Conservation (phyloP, 1,284 basidiomycete genomes). For the Fistulina hepatica region DNA sequence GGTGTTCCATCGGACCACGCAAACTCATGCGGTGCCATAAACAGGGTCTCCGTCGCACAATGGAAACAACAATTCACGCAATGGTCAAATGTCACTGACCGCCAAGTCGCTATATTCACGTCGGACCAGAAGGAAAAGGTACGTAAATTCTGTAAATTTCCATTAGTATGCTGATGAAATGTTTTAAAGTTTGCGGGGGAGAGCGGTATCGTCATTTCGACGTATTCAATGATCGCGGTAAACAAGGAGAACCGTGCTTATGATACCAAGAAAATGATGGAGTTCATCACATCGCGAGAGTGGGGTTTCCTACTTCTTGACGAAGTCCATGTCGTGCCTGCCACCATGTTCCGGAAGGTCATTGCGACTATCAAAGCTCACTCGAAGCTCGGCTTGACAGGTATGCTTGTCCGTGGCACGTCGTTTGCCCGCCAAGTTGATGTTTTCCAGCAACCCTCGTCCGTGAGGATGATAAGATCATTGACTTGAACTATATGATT, state of each 20-base stretch:
- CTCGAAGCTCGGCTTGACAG: constrained; percentile 90
- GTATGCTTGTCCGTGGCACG: constrained; percentile 29
- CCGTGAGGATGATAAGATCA: constrained; percentile 98
- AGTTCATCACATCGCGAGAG: constrained; percentile 87
- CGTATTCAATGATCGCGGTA: constrained; percentile 98
- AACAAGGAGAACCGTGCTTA: constrained; percentile 94
- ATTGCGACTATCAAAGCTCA: constrained; percentile 97
- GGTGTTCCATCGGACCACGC: neutral
- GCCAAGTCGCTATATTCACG: constrained; percentile 92
- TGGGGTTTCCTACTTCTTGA: constrained; percentile 94
- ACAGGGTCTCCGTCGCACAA: constrained; percentile 92
- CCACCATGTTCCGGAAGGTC: constrained; percentile 92
- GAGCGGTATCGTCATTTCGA: constrained; percentile 93
- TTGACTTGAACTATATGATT: constrained; percentile 97
- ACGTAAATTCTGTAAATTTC: constrained; percentile 14
- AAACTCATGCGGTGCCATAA: neutral
- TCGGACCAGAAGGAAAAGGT: constrained; percentile 95
- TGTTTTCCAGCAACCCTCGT: constrained; percentile 76
- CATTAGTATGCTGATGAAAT: constrained; percentile 11
- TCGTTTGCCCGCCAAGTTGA: constrained; percentile 1
- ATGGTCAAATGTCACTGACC: constrained; percentile 94
- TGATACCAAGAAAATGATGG: constrained; percentile 98
- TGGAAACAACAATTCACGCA: constrained; percentile 97
- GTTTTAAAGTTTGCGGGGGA: constrained; percentile 76
- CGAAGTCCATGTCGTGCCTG: constrained; percentile 96